Evolutionary conservation across 345 rosid genomes (phyloP), one percentile per base, ranked within the genome.

Genomic region (Pugionium cornutum): DNA sequence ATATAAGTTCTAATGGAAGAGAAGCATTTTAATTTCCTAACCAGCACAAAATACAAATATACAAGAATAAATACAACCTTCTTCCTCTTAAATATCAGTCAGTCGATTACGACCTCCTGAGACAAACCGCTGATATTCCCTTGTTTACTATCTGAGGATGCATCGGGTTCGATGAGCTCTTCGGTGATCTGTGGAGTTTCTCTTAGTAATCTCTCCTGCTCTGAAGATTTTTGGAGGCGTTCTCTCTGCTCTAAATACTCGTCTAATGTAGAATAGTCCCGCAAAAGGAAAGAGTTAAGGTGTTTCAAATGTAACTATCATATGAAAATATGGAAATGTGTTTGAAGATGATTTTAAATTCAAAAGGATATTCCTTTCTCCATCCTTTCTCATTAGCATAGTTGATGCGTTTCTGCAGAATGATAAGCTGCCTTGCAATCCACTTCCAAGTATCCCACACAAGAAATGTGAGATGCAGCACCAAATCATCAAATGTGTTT

Each of bases 301-400:
- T 51, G 31, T 57, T 66, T 59, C 66, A 72, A 56, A 43, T 42
- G 43, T 41, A 3, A 49, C 1, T 7, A 68, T 69, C 4, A 59
- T 60, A 51, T 7, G 29, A 54, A 66, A 54, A 2, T 3, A 4
- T 29, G 2, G 7, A 61, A 7, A 35, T 45, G 57, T 58, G 52
- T 40, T 25, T 7, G 6, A 52, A 9, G 35, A 53, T 4, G 26
- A 56, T 55, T 18, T 18, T n/a, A 27, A 65, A 58, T 50, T 32
- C 7, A 8, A 6, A 52, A 74, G 77, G 77, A 67, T 74, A 74
- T 69, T 75, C 75, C 56, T 37, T 50, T 63, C 75, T 75, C 70
- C 66, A 49, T 36, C 78, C 74, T 69, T 75, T 75, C 57, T 68
- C 74, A 25, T 56, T 68, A 34, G 75, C 75, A 57, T 3, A 35